Evolutionary conservation across 129 eudicot species (phyloP).

Genomic region (Erigeron canadensis): DNA sequence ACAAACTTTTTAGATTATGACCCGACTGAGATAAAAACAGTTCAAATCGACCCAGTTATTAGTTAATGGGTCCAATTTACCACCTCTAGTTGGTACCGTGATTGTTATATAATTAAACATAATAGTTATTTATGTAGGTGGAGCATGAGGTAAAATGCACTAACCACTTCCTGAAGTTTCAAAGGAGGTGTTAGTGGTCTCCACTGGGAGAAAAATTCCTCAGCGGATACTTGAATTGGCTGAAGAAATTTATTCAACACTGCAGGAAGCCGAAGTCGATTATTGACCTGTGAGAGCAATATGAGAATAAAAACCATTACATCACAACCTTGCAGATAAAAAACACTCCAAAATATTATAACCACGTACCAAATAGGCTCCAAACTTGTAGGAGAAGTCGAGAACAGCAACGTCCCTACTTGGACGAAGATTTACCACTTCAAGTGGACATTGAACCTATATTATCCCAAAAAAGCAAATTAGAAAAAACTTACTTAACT

Average conservation of each 20-base stretch:
- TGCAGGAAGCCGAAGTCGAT: conserved; percentile 88
- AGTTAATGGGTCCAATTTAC: too few relatives aligned
- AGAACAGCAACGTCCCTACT: conserved; percentile 97
- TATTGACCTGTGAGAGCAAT: conserved; percentile 56
- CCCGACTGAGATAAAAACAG: too few relatives aligned
- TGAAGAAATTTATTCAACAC: conserved; percentile 86
- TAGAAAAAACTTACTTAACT: background rate
- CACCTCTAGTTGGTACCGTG: too few relatives aligned
- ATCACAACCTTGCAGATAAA: conserved; percentile 9
- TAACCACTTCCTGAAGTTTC: conserved; percentile 99
- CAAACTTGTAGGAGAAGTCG: conserved; percentile 90
- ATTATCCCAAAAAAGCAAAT: conserved; percentile 4
- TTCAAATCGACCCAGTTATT: too few relatives aligned
- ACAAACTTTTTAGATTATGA: too few relatives aligned
- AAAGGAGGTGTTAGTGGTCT: conserved; percentile 93
- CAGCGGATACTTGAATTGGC: conserved; percentile 74
- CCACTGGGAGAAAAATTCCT: conserved; percentile 97
- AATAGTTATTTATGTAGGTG: background rate
- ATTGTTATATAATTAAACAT: background rate
- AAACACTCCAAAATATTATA: background rate
- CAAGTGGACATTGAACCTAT: conserved; percentile 98
- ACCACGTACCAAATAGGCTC: conserved; percentile 56
- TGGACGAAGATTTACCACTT: conserved; percentile 79
- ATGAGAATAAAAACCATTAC: conserved; percentile 1
- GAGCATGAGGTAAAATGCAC: conserved; percentile 26